Evolutionary conservation across 768 basidiomycete genomes (phyloP).

Genomic region (Lactifluus piperatus): DNA sequence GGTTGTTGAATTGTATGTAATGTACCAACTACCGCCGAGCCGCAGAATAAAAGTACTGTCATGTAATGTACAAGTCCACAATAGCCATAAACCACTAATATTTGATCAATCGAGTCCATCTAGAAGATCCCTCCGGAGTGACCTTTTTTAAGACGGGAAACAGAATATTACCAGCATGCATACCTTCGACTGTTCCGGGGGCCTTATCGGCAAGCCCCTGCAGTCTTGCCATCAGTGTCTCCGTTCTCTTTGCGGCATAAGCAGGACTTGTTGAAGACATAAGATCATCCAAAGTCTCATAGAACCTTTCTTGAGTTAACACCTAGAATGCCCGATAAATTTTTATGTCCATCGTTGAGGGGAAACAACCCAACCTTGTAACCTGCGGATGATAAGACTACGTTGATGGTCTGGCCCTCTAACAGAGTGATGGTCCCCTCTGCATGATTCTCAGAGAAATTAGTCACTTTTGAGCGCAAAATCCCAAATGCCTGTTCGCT

Average conservation of each 20-base stretch:
- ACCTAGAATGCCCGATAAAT: constrained; percentile 6
- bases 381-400: constrained; percentile 9
- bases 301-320: neutral
- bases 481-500: constrained; percentile 17
- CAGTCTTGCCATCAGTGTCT: constrained; percentile 5
- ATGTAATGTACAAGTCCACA: neutral
- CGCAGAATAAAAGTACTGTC: too few species aligned
- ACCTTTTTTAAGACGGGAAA: too few species aligned
- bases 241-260: constrained; percentile 3
- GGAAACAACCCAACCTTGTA: constrained; percentile 10
- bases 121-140: neutral
- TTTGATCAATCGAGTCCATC: neutral
- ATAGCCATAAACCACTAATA: neutral
- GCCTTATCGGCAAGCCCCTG: neutral
- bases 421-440: constrained; percentile 10
- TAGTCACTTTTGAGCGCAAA: neutral
- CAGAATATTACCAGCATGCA: neutral
- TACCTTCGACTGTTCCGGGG: neutral
- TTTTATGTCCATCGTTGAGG: neutral
- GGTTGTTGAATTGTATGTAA: neutral
- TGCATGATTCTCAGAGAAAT: constrained; percentile 4
- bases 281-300: constrained; percentile 19
- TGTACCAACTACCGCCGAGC: too few species aligned
- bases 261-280: constrained; percentile 9
- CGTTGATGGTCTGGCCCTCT: constrained; percentile 10